Conservation (phyloP, 2,329 filamentous ascomycete species). For the Pseudocercospora vitis region DNA sequence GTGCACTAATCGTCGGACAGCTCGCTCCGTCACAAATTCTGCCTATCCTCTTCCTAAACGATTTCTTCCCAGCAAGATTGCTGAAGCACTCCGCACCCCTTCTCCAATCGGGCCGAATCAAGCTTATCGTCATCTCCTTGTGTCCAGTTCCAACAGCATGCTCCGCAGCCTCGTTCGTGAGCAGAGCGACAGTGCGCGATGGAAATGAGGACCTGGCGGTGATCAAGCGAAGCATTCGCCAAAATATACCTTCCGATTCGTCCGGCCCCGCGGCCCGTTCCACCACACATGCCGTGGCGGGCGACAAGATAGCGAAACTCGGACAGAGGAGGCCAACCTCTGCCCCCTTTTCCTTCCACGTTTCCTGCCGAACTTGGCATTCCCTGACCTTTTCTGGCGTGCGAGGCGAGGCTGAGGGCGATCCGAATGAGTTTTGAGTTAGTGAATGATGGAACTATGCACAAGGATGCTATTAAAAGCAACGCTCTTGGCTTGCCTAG, state of each 20-base stretch:
- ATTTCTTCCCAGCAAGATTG: too few species aligned
- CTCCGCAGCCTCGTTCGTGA: too few species aligned
- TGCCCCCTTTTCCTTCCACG: constrained; percentile 3
- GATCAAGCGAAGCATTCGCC: neutral
- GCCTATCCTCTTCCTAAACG: too few species aligned
- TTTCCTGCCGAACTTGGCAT: constrained; percentile 4
- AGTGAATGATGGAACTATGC: constrained; percentile 11
- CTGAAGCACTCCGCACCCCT: too few species aligned
- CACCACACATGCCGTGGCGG: constrained; percentile 1
- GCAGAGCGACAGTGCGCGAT: too few species aligned
- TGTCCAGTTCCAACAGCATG: too few species aligned
- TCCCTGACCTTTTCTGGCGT: neutral
- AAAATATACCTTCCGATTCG: constrained; percentile 1
- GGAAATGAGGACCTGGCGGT: constrained; percentile 7
- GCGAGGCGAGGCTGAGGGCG: constrained; percentile 7
- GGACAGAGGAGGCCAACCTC: constrained; percentile 10
- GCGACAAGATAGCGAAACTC: constrained; percentile 12
- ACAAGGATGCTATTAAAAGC: constrained; percentile 2
- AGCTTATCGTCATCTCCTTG: too few species aligned
- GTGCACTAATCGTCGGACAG: too few species aligned
- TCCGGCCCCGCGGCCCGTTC: constrained; percentile 7
- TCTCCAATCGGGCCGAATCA: too few species aligned
- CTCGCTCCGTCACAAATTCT: too few species aligned
- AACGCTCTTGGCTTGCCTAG: neutral
- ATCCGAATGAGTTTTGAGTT: constrained; percentile 7